Base-by-base conservation (phyloP, 345 rosid genomes). In the Eucalyptus tenuipes region DNA sequence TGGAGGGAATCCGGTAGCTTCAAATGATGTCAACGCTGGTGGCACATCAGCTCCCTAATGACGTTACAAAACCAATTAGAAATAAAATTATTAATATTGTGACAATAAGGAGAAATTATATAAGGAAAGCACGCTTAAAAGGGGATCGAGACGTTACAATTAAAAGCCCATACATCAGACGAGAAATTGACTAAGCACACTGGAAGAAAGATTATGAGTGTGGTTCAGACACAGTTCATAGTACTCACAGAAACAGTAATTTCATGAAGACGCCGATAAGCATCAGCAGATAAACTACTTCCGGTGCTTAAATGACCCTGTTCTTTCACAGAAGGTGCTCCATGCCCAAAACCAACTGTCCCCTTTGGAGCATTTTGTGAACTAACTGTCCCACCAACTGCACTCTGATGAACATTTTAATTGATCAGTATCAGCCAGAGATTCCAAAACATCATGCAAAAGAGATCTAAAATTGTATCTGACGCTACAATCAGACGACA, bases 31-130 rank as follows among this genome's bases (percentile, higher is more conserved):
- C 37, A 98, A 91, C 52, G 99, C 98, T 12, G 90, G 93, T 64
- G 99, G 99, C 79, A 98, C 95, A 66, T 93, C 95, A 90, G 93
- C 94, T 89, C 99, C 99, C 99, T 98, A 71, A 71, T 37, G 49
- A 71, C 8, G 12, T 37, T 75, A 75, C 47, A 37, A 37, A 37
- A 71, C 81, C 25, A 18, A 75, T 75, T 75, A 75, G 82, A 37
- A 75, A 75, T 18, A 37, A 40, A 71, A 10, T 40, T 44, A 37
- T 37, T 71, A 71, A 18, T 71, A 37, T 18, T 12, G 25, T 10
- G 47, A 75, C 82, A 20, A 86, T 50, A 55, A 49, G n/a, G 64
- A 86, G 59, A 40, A 85, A 31, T 20, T 55, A 85, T 31, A 86
- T 16, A 17, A 10, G 27, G 57, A 85, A 85, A 49, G 50, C 50